Base-by-base conservation (phyloP, 768 basidiomycete genomes). In the Termitomyces sp. region DNA sequence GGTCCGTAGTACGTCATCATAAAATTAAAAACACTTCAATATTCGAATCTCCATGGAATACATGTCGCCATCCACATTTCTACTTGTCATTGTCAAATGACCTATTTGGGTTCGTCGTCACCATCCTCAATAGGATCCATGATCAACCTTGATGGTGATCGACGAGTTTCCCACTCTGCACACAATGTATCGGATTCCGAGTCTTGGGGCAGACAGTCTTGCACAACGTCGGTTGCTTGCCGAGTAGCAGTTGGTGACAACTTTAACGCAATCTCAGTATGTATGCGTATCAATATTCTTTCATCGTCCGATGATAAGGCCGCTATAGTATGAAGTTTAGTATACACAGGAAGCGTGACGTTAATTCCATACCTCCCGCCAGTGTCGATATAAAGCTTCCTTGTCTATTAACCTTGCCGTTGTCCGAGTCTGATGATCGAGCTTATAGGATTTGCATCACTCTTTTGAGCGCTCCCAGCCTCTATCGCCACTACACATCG, bases 41-140 rank as follows among this genome's bases (percentile, higher is more conserved):
- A 42, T 70, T 70, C 12, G 63, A 58, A 19, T 63, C 61, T 28
- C 74, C 74, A 60, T 78, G 74, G 53, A 77, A 76, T 26, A 74
- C 68, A 64, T 76, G 74, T 21, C 74, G 66, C 76, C 74, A 77
- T n/a, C 74, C 70, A 56, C 75, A 77, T 53, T 69, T 66, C 73
- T 74, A 76, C 54, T 73, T 72, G 30, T 71, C 66, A 11, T 56
- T 43, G 32, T 70, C 68, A 11, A 66, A 64, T 3, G 48, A n/a
- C 34, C 74, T 71, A 4, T 66, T 62, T 6, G 32, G 42, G 42
- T 66, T 66, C 4, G 74, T 77, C 43, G 73, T 74, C 12, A 62
- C 65, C 56, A 61, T 62, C 14, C 68, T 28, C 74, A 24, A 77
- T 71, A 53, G 75, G 72, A 59, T 76, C 74, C 67, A 76, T 68